These are phyloP conservation scores for Clohesyomyces aquaticus DNA, from an alignment of 495 filamentous ascomycete species.

Conservation along the genomic window DNA sequence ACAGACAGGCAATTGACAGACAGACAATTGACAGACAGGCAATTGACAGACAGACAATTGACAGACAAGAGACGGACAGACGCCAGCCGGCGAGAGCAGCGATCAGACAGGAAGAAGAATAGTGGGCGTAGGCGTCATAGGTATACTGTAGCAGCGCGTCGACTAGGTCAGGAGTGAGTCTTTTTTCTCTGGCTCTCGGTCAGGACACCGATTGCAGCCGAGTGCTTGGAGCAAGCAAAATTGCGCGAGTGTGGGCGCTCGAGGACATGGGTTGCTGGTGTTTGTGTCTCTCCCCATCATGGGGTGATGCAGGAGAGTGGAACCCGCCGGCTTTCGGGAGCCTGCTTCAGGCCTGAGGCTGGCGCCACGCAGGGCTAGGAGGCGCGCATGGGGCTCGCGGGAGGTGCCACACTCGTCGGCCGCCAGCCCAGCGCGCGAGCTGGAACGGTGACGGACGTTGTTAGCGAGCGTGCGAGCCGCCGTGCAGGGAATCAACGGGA, in stretches of 20 bases:
- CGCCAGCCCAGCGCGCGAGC: neutral
- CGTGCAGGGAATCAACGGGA: no score
- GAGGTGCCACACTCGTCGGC: neutral
- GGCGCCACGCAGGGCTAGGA: neutral
- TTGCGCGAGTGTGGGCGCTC: neutral
- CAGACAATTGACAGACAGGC: no score
- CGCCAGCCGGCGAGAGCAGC: no score
- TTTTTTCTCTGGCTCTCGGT: neutral
- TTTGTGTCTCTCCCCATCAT: conserved; percentile 8
- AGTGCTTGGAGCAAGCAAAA: neutral
- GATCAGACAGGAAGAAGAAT: neutral
- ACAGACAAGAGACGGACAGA: no score
- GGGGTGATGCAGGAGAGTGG: conserved; percentile 6
- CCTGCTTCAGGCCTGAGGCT: neutral
- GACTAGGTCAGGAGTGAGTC: neutral
- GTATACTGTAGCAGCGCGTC: conserved; percentile 1
- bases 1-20: no score
- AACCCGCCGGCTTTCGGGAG: conserved; percentile 5
- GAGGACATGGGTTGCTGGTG: conserved; percentile 6
- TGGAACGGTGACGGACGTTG: neutral
- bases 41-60: no score
- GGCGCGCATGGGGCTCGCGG: neutral
- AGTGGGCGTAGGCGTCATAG: neutral
- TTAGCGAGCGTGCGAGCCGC: neutral
- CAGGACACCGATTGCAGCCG: neutral